Evolutionary conservation across 83 land plant species (phyloP).

Genomic region (Picea abies): DNA sequence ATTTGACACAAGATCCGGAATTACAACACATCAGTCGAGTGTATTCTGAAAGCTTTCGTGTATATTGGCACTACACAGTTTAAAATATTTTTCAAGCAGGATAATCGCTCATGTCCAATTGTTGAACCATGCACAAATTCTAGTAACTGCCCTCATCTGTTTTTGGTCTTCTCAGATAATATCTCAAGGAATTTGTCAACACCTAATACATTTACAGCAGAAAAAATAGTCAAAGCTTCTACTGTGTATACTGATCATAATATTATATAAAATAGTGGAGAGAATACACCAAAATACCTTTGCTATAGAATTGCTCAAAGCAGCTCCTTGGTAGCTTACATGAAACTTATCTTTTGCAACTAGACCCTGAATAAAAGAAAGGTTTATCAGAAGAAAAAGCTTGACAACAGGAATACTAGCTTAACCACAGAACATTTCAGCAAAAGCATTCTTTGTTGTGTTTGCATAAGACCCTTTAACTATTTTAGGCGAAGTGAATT

Average conservation of each 20-base stretch:
- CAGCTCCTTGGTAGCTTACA: conserved; percentile 92
- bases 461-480: neutral
- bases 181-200: conserved; percentile 76
- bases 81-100: too few species aligned
- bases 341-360: conserved; percentile 98
- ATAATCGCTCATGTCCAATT: too few species aligned
- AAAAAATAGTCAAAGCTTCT: neutral
- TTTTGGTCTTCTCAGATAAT: conserved; percentile 89
- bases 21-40: too few species aligned
- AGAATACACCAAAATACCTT: conserved; percentile 53
- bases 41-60: too few species aligned
- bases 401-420: neutral
- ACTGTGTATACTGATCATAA: neutral
- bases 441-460: neutral
- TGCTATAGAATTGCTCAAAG: conserved; percentile 67
- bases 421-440: neutral
- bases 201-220: conserved; percentile 52
- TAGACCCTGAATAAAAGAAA: conserved; percentile 58
- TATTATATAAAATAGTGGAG: neutral
- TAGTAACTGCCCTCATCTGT: conserved; percentile 94
- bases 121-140: too few species aligned
- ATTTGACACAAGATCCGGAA: too few species aligned
- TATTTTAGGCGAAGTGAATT: neutral
- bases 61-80: too few species aligned
- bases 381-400: neutral